phyloP scores from a whole-genome alignment of 2,329 filamentous ascomycete species.

The Epichloe uncinata region DNA sequence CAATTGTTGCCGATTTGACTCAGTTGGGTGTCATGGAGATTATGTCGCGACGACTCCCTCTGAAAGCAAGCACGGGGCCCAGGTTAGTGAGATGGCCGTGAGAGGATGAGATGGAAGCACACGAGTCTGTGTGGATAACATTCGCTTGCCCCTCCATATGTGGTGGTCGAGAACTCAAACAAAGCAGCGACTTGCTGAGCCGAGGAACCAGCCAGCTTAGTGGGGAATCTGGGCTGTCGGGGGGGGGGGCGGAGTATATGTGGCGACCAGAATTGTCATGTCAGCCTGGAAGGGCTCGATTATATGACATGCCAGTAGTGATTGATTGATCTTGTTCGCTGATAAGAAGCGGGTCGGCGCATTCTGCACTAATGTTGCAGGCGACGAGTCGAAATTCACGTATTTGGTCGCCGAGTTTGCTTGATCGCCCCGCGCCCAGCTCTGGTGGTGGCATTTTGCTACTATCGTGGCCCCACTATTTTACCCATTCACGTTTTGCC shows the following conservation, averaged over 20 bases:
- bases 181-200: slow-evolving; percentile 2
- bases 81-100: not conserved
- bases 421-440: too few species aligned
- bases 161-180: not conserved
- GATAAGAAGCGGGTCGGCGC: too few species aligned
- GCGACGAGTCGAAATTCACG: too few species aligned
- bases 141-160: slow-evolving; percentile 3
- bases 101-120: not conserved
- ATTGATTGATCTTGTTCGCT: too few species aligned
- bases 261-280: too few species aligned
- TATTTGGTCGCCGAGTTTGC: too few species aligned
- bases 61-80: not conserved
- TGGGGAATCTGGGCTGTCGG: not conserved
- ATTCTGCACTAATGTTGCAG: too few species aligned
- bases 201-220: slow-evolving; percentile 4
- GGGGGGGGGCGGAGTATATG: too few species aligned
- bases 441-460: not conserved
- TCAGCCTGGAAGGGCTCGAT: too few species aligned
- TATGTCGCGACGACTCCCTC: not conserved
- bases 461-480: not conserved
- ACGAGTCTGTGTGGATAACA: too few species aligned
- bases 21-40: not conserved
- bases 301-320: too few species aligned
- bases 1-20: not conserved
- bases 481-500: not conserved